These are phyloP conservation scores for Debaryomyces coudertii DNA, from an alignment of 1,139 yeast genomes.

Conservation along the genomic window DNA sequence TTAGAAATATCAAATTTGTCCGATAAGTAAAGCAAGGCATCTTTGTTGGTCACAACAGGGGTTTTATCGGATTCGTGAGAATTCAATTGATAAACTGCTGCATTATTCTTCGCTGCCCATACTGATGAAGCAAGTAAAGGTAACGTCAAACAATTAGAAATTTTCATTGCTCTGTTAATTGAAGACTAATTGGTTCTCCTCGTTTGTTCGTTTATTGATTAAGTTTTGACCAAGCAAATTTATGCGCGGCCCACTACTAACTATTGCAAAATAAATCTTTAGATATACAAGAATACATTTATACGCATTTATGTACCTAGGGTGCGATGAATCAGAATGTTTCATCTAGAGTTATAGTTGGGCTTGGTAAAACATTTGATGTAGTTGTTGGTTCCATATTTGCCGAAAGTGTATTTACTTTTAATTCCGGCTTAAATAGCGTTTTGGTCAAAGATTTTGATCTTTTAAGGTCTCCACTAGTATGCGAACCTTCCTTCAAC, in stretches of 20 bases:
- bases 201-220: conserved; percentile 2
- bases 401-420: conserved; percentile 21
- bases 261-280: conserved; percentile 4
- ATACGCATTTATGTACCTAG: background rate
- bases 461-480: conserved; percentile 18
- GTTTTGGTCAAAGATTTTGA: conserved; percentile 38
- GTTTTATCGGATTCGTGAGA: conserved; percentile 11
- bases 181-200: conserved; percentile 1
- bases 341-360: conserved; percentile 48
- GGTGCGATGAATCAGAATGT: conserved; percentile 18
- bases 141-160: conserved; percentile 16
- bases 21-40: conserved; percentile 38
- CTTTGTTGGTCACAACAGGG: conserved; percentile 20
- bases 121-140: conserved; percentile 14
- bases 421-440: conserved; percentile 38
- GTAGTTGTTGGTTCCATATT: background rate
- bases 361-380: conserved; percentile 29
- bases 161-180: conserved; percentile 16
- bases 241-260: conserved; percentile 10
- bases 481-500: conserved; percentile 16
- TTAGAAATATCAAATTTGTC: conserved; percentile 45
- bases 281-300: conserved; percentile 1
- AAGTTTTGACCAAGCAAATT: conserved; percentile 3
- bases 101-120: conserved; percentile 11
- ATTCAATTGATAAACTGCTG: conserved; percentile 25